Evolutionary conservation across 2,329 filamentous ascomycete species (phyloP).

Genomic region (Trichoderma simmonsii): DNA sequence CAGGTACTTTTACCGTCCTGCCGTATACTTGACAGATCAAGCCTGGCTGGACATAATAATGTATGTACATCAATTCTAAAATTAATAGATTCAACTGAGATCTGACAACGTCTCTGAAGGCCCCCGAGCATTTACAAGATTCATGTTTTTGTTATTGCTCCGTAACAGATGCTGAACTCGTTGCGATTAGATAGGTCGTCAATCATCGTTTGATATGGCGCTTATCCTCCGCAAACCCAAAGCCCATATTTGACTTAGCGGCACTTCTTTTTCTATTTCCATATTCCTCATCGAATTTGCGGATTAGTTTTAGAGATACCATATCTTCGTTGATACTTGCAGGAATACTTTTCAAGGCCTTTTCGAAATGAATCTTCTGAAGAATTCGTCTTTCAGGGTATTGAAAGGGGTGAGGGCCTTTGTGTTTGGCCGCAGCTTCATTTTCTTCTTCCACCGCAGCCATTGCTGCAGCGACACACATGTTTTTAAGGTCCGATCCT

Average conservation of each 20-base stretch:
- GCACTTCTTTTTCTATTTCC: conserved; percentile 73
- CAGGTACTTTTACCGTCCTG: neutral
- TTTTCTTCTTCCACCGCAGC: conserved; percentile 75
- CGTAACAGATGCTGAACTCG: neutral
- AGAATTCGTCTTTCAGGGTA: conserved; percentile 62
- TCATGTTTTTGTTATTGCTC: neutral
- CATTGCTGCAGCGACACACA: conserved; percentile 76
- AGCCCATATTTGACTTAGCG: conserved; percentile 56
- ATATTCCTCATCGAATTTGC: conserved; percentile 94
- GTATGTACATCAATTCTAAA: neutral
- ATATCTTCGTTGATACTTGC: conserved; percentile 94
- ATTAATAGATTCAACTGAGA: neutral
- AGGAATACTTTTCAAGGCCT: conserved; percentile 81
- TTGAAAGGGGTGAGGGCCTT: conserved; percentile 45
- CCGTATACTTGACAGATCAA: neutral
- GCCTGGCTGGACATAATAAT: neutral
- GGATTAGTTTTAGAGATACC: conserved; percentile 77
- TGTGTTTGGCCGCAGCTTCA: conserved; percentile 36
- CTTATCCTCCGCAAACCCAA: conserved; percentile 46
- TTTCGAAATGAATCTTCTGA: conserved; percentile 71
- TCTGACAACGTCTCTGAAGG: neutral
- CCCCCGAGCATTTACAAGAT: neutral
- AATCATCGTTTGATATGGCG: conserved; percentile 17
- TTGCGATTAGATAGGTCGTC: neutral
- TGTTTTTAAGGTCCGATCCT: conserved; percentile 78